Evolutionary conservation across 331 rosid genomes (phyloP).

Genomic region (Erythrophleum ivorense): DNA sequence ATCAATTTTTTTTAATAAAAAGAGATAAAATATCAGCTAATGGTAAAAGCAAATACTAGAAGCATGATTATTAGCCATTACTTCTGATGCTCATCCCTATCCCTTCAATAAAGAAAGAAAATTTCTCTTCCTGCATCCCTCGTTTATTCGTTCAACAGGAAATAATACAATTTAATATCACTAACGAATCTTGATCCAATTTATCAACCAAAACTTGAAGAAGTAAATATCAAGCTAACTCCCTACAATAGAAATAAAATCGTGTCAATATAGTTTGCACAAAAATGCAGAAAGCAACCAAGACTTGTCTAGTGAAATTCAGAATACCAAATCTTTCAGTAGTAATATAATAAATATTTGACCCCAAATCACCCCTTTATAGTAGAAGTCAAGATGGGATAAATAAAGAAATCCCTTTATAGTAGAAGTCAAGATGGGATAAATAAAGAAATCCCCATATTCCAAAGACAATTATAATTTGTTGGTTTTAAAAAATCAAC

Average conservation of each 20-base stretch:
- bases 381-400: neutral
- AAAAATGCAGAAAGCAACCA: neutral
- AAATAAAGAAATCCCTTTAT: neutral
- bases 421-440: neutral
- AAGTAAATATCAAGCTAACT: neutral
- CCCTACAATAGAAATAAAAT: neutral
- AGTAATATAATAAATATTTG: neutral
- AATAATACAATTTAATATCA: neutral
- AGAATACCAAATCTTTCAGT: neutral
- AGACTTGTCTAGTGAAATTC: neutral
- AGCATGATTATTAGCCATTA: neutral
- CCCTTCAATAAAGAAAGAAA: neutral
- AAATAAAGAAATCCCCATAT: constrained; percentile 1
- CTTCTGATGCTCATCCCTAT: neutral
- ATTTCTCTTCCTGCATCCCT: neutral
- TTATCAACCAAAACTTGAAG: neutral
- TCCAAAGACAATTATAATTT: neutral
- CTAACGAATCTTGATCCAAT: neutral
- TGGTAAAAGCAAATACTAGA: neutral
- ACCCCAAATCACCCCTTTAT: neutral
- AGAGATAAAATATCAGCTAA: neutral
- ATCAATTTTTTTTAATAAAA: neutral
- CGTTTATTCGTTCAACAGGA: neutral
- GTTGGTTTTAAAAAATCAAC: neutral
- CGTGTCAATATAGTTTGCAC: neutral